These are phyloP conservation scores for Cryptococcus neoformans DNA, from an alignment of 1,284 basidiomycete species.

Conservation along the genomic window DNA sequence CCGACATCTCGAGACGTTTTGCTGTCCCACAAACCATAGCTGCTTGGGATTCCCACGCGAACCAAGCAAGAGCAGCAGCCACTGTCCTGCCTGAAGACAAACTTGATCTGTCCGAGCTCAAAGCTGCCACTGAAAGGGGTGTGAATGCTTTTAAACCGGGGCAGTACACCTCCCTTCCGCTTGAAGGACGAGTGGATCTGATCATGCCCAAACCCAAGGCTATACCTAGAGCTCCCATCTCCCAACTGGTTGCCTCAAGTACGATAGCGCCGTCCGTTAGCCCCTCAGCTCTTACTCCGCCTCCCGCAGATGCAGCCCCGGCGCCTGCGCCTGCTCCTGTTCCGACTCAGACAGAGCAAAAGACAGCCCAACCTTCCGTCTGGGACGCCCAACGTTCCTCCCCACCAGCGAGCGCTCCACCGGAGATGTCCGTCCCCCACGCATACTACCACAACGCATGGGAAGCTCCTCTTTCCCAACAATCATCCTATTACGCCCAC, in stretches of 20 bases:
- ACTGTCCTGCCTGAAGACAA: slow-evolving; percentile 22
- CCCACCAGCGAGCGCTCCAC: slow-evolving; percentile 48
- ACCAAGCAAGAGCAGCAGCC: slow-evolving; percentile 40
- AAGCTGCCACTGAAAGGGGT: slow-evolving; percentile 63
- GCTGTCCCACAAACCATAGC: slow-evolving; percentile 66
- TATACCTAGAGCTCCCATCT: slow-evolving; percentile 4
- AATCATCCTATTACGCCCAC: slow-evolving; percentile 23
- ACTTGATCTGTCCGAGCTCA: slow-evolving; percentile 66
- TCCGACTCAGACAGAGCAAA: slow-evolving; percentile 11
- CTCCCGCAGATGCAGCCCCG: slow-evolving; percentile 17
- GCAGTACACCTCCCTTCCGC: slow-evolving; percentile 72
- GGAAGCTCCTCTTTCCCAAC: slow-evolving; percentile 51
- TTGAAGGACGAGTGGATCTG: slow-evolving; percentile 80
- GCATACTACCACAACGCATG: slow-evolving; percentile 53
- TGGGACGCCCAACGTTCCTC: slow-evolving; percentile 53
- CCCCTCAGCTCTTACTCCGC: slow-evolving; percentile 52
- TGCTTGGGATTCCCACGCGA: slow-evolving; percentile 57
- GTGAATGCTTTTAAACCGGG: slow-evolving; percentile 56
- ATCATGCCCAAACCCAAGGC: slow-evolving; percentile 54
- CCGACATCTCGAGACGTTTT: slow-evolving; percentile 55
- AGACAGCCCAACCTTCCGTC: slow-evolving; percentile 25
- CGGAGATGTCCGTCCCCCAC: slow-evolving; percentile 51
- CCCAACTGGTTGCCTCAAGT: slow-evolving; percentile 22
- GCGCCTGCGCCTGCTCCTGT: slow-evolving; percentile 13
- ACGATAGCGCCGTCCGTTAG: slow-evolving; percentile 6